These are phyloP conservation scores for Cairneyella variabilis DNA, from an alignment of 495 filamentous ascomycete genomes.

Conservation along the genomic window DNA sequence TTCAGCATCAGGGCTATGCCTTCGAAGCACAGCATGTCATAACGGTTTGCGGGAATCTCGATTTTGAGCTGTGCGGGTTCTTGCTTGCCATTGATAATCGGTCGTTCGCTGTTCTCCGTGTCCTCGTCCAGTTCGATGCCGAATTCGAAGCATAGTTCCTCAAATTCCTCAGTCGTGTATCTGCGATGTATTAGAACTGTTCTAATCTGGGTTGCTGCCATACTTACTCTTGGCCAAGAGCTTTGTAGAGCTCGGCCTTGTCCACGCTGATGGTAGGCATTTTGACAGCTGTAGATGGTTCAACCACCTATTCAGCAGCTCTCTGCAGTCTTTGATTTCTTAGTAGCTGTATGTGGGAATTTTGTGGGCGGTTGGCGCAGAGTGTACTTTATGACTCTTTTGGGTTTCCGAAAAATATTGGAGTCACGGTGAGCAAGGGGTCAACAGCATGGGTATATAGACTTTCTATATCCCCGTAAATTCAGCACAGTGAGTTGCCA, in stretches of 20 bases:
- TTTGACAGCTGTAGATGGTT: slow-evolving; percentile 19
- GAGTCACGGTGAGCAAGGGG: neutral
- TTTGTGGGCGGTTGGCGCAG: slow-evolving; percentile 16
- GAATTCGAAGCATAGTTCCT: slow-evolving; percentile 97
- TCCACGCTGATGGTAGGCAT: slow-evolving; percentile 95
- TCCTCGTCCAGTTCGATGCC: slow-evolving; percentile 98
- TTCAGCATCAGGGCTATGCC: slow-evolving; percentile 94
- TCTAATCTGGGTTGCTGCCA: slow-evolving; percentile 12
- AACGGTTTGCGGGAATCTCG: slow-evolving; percentile 97
- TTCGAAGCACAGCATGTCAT: slow-evolving; percentile 98
- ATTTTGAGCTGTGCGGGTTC: slow-evolving; percentile 94
- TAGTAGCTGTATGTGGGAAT: neutral
- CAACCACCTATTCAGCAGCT: neutral
- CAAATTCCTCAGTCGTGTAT: slow-evolving; percentile 90
- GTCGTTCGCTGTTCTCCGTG: slow-evolving; percentile 70
- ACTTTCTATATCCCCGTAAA: neutral
- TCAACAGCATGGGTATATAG: neutral
- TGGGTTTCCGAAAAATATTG: slow-evolving; percentile 5
- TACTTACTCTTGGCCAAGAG: slow-evolving; percentile 78
- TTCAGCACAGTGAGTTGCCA: no score
- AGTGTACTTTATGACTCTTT: slow-evolving; percentile 11
- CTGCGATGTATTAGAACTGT: slow-evolving; percentile 36
- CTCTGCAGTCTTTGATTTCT: neutral
- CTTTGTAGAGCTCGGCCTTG: slow-evolving; percentile 92
- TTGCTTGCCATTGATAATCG: slow-evolving; percentile 71